Percentiles rank a stretch among this genome's conserved stretches.
Evolutionary conservation across 1,284 basidiomycete genomes (phyloP).

Genomic region (Irpex sp.): DNA sequence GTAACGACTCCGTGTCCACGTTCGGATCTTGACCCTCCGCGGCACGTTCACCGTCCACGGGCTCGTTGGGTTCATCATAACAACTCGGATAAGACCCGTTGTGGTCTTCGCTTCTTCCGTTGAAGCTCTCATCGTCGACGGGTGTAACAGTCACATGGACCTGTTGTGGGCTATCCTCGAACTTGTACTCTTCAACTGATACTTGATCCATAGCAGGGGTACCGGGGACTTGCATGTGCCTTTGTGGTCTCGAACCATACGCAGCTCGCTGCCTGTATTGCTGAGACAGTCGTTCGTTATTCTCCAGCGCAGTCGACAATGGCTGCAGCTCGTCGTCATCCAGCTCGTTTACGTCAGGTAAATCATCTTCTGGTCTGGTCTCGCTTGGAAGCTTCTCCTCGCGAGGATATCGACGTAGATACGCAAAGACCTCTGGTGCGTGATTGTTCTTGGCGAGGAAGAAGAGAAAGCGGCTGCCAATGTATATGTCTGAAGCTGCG

Average conservation of each 20-base stretch:
- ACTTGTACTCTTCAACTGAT: neutral
- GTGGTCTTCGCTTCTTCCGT: neutral
- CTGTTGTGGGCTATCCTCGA: neutral
- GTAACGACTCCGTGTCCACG: neutral
- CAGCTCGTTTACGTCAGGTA: neutral
- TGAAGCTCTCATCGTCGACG: neutral
- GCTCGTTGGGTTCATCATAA: neutral
- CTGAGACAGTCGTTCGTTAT: neutral
- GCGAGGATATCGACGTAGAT: conserved; percentile 18
- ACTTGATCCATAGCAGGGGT: neutral
- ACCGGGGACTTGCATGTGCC: neutral
- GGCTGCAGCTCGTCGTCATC: neutral
- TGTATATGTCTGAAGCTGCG: conserved; percentile 47
- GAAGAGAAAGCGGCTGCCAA: conserved; percentile 45
- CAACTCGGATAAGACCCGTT: neutral
- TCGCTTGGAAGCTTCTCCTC: conserved; percentile 1
- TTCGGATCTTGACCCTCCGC: no score
- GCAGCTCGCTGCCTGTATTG: neutral
- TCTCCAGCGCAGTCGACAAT: neutral
- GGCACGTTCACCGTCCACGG: neutral
- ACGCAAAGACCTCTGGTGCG: conserved; percentile 33
- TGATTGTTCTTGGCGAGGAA: conserved; percentile 38
- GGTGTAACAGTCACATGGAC: neutral
- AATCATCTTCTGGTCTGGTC: neutral
- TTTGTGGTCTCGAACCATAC: no score